phyloP scores from a whole-genome alignment of 23 red algal species.

The Pyropia haitanensis region DNA sequence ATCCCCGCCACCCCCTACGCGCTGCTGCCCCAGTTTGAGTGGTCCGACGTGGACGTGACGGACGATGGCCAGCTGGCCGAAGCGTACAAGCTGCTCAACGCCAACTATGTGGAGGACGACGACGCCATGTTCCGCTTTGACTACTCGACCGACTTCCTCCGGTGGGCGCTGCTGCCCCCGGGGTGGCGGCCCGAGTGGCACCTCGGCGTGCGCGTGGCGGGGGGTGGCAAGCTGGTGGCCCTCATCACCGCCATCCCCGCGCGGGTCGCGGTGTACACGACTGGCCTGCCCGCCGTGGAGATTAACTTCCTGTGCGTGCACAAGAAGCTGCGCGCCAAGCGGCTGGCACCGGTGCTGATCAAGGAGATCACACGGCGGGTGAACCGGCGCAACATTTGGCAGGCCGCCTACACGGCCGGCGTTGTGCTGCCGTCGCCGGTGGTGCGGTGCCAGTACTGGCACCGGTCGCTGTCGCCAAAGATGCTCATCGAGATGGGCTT shows the following conservation, averaged over 20 bases:
- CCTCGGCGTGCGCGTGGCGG: slow-evolving; percentile 79
- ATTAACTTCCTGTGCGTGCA: slow-evolving; percentile 99
- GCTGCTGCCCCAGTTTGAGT: slow-evolving; percentile 72
- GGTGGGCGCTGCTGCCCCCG: slow-evolving; percentile 86
- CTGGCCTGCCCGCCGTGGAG: slow-evolving; percentile 36
- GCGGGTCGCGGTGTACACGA: slow-evolving; percentile 15
- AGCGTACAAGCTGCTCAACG: slow-evolving; percentile 69
- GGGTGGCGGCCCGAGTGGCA: slow-evolving; percentile 84
- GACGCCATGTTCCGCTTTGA: slow-evolving; percentile 98
- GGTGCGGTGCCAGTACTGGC: slow-evolving; percentile 65
- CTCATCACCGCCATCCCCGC: slow-evolving; percentile 88
- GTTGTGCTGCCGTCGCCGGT: slow-evolving; percentile 68
- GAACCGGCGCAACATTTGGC: slow-evolving; percentile 51
- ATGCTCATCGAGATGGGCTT: slow-evolving; percentile 95
- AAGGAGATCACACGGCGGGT: slow-evolving; percentile 93
- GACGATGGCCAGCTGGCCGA: slow-evolving; percentile 61
- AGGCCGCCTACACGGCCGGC: slow-evolving; percentile 95
- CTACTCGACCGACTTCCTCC: slow-evolving; percentile 81
- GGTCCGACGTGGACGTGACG: slow-evolving; percentile 62
- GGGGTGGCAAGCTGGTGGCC: slow-evolving; percentile 67
- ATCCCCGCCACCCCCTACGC: slow-evolving; percentile 60
- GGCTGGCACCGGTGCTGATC: slow-evolving; percentile 92
- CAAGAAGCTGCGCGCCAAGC: slow-evolving; percentile 87
- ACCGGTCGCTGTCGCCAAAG: slow-evolving; percentile 85
- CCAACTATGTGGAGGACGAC: slow-evolving; percentile 96